Conservation (phyloP, 768 basidiomycete species). For the Hemileccinum rubropunctum region DNA sequence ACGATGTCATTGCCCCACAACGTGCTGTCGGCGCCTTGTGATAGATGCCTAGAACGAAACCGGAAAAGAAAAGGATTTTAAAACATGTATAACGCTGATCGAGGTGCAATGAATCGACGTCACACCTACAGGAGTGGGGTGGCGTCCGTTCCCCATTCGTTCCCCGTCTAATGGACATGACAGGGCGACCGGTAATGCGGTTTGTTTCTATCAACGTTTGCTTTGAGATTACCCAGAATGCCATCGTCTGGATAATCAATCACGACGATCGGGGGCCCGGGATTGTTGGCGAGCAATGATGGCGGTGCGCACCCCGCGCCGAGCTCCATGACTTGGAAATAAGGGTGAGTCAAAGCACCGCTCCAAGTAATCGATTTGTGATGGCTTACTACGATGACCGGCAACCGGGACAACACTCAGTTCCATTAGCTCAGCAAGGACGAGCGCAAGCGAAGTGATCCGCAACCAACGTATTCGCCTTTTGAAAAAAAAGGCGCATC, state of each 20-base stretch:
- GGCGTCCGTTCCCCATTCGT: conserved; percentile 64
- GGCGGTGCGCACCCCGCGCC: conserved; percentile 69
- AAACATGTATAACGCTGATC: too few species aligned
- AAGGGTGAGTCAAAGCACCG: background rate
- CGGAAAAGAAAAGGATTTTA: too few species aligned
- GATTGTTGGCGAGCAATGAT: conserved; percentile 55
- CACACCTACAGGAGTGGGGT: conserved; percentile 45
- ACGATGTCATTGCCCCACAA: conserved; percentile 50
- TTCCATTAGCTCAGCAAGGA: conserved; percentile 67
- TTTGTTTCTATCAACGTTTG: conserved; percentile 54
- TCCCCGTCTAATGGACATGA: conserved; percentile 44
- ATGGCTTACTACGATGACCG: conserved; percentile 39
- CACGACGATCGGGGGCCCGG: conserved; percentile 53
- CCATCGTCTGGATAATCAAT: conserved; percentile 69
- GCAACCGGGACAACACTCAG: conserved; percentile 44
- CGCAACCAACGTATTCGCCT: conserved; percentile 71
- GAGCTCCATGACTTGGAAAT: conserved; percentile 58
- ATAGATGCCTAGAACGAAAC: conserved; percentile 10
- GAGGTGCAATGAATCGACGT: background rate
- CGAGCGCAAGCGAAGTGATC: conserved; percentile 68
- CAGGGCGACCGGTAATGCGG: conserved; percentile 37
- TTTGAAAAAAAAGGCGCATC: background rate
- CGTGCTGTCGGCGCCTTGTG: conserved; percentile 9
- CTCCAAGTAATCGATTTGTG: background rate
- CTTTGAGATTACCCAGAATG: conserved; percentile 54